Evolutionary conservation across 768 basidiomycete species (phyloP).

Genomic region (Rhizopogon vesiculosus): DNA sequence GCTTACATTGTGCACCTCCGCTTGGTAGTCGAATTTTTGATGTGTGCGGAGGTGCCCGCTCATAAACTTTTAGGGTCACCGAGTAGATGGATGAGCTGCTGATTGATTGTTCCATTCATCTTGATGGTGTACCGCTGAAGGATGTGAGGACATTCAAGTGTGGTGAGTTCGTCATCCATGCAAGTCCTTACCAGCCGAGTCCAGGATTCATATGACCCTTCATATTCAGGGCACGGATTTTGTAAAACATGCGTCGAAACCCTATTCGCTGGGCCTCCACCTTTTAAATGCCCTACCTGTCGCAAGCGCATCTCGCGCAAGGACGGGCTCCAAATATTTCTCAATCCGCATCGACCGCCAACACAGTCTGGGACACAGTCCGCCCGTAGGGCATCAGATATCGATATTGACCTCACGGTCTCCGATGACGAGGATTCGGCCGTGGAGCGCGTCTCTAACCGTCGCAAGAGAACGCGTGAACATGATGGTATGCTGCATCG

Average conservation of each 20-base stretch:
- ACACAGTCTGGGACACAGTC: neutral
- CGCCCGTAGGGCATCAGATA: neutral
- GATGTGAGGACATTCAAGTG: conserved; percentile 26
- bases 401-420: neutral
- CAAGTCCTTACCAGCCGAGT: neutral
- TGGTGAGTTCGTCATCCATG: conserved; percentile 12
- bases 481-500: neutral
- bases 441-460: neutral
- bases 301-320: conserved; percentile 22
- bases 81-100: conserved; percentile 13
- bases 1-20: neutral
- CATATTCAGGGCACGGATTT: conserved; percentile 26
- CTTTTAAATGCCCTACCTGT: conserved; percentile 22
- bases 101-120: conserved; percentile 28
- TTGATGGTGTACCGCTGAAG: conserved; percentile 21
- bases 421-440: neutral
- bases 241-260: conserved; percentile 23
- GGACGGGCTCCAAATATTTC: conserved; percentile 23
- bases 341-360: conserved; percentile 14
- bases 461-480: conserved; percentile 4
- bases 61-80: neutral
- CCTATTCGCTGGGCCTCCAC: conserved; percentile 10
- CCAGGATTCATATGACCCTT: conserved; percentile 4
- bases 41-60: neutral
- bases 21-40: neutral